Percentiles rank a stretch among this genome's conserved stretches.
Evolutionary conservation across 345 rosid species (phyloP).

Genomic region (Capsella bursapastoris): DNA sequence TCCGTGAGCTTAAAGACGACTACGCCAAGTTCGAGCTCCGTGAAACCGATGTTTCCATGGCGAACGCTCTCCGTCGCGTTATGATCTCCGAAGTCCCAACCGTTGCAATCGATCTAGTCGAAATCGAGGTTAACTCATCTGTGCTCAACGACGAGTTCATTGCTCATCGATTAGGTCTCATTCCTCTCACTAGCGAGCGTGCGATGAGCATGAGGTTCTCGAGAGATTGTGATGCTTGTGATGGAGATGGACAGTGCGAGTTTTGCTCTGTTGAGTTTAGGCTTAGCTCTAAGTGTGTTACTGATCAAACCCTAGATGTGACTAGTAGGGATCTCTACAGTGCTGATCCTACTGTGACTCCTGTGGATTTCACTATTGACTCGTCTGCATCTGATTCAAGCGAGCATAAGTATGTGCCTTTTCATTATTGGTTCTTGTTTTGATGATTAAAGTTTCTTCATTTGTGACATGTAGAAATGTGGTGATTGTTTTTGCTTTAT

Average conservation of each 20-base stretch:
- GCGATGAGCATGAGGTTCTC: conserved; percentile 98
- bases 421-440: background rate
- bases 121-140: conserved; percentile 86
- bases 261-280: conserved; percentile 94
- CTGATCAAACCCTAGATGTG: conserved; percentile 89
- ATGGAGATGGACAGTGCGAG: conserved; percentile 98
- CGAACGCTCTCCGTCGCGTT: conserved; percentile 96
- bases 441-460: background rate
- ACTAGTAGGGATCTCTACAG: conserved; percentile 85
- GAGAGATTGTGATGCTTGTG: conserved; percentile 93
- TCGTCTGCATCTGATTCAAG: conserved; percentile 55
- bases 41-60: conserved; percentile 85
- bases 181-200: conserved; percentile 84
- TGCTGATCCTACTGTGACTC: conserved; percentile 82
- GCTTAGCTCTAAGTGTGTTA: conserved; percentile 72
- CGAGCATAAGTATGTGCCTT: conserved; percentile 62
- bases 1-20: conserved; percentile 84
- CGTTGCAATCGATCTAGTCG: conserved; percentile 92
- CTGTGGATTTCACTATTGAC: conserved; percentile 73
- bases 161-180: conserved; percentile 92
- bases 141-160: conserved; percentile 96
- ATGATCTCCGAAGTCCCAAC: conserved; percentile 99
- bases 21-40: conserved; percentile 90
- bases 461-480: background rate
- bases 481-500: background rate